Evolutionary conservation across 306 rosid genomes (phyloP).

Genomic region (Quercus aquifolioides): DNA sequence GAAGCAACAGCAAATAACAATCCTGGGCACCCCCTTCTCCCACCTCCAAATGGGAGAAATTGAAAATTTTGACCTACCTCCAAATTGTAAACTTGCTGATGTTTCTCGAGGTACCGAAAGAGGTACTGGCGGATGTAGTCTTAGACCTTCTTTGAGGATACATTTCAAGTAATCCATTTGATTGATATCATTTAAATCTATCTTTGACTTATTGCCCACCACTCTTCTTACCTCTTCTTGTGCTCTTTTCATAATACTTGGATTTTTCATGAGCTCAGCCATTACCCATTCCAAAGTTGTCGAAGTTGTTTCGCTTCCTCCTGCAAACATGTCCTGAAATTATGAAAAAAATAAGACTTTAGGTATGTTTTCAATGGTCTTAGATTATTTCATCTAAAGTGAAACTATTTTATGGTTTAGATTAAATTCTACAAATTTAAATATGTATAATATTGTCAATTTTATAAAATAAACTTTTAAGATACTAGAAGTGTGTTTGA

Average conservation of each 20-base stretch:
- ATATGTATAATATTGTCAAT: too few relatives aligned
- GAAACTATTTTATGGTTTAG: too few relatives aligned
- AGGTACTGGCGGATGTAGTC: slow-evolving; percentile 36
- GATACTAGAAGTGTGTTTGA: too few relatives aligned
- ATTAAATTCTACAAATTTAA: too few relatives aligned
- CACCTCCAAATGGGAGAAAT: background rate
- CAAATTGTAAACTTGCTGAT: background rate
- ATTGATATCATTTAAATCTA: slow-evolving; percentile 14
- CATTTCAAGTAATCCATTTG: slow-evolving; percentile 35
- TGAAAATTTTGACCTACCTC: slow-evolving; percentile 19
- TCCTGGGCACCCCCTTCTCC: background rate
- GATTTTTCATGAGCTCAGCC: slow-evolving; percentile 29
- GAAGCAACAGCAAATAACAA: background rate
- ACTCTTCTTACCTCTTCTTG: slow-evolving; percentile 33
- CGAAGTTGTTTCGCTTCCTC: slow-evolving; percentile 9
- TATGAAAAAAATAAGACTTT: background rate
- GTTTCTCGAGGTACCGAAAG: slow-evolving; percentile 26
- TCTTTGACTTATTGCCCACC: slow-evolving; percentile 19
- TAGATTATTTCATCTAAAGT: too few relatives aligned
- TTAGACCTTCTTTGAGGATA: slow-evolving; percentile 27
- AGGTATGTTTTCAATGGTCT: background rate
- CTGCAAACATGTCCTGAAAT: slow-evolving; percentile 31
- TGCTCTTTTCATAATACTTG: slow-evolving; percentile 22
- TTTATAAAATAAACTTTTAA: too few relatives aligned
- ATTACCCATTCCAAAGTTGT: slow-evolving; percentile 28